phyloP scores from a whole-genome alignment of 164 flowering plant genomes.

The Vitis rupestris region DNA sequence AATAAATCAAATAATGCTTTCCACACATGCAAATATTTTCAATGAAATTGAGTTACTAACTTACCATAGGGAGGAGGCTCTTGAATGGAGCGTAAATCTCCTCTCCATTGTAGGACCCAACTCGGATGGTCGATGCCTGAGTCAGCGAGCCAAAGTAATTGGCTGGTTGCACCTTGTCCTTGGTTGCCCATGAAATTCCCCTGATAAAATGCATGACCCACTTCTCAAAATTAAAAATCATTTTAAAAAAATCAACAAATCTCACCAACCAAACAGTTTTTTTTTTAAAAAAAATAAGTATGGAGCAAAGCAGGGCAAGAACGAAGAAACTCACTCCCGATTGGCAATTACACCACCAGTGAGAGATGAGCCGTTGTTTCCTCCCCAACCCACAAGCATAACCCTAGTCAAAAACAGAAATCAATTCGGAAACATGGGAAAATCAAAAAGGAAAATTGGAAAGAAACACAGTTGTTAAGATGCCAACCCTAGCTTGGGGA shows the following conservation, averaged over 20 bases:
- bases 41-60: neutral
- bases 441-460: constrained; percentile 1
- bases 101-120: constrained; percentile 96
- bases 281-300: neutral
- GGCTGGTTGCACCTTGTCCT: constrained; percentile 94
- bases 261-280: neutral
- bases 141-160: constrained; percentile 97
- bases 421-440: neutral
- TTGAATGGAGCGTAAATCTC: constrained; percentile 98
- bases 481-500: constrained; percentile 89
- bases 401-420: constrained; percentile 48
- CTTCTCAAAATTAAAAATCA: neutral
- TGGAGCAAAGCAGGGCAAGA: neutral
- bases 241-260: constrained; percentile 1
- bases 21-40: neutral
- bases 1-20: neutral
- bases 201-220: constrained; percentile 32
- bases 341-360: constrained; percentile 95
- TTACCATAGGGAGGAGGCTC: constrained; percentile 97
- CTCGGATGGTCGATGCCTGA: constrained; percentile 89
- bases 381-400: constrained; percentile 99
- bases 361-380: constrained; percentile 93
- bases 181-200: constrained; percentile 99
- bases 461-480: neutral
- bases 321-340: constrained; percentile 63